Evolutionary conservation across 345 rosid genomes (phyloP).

Genomic region (Mangifera indica): DNA sequence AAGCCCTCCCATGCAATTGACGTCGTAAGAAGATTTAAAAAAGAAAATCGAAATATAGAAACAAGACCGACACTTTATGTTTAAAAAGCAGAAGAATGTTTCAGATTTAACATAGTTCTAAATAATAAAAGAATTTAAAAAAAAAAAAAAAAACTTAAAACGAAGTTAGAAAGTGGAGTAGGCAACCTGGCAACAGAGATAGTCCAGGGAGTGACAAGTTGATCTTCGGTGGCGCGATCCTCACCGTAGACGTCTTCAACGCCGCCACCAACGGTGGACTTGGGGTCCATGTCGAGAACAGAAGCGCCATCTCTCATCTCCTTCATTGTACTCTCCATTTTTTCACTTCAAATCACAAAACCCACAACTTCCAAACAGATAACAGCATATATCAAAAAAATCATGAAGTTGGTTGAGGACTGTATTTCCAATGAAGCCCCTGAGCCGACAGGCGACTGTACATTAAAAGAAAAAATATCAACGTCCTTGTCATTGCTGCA

Average conservation of each 20-base stretch:
- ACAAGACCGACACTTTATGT: neutral
- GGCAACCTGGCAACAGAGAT: slow-evolving; percentile 72
- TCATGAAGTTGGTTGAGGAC: too few relatives aligned
- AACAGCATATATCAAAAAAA: too few relatives aligned
- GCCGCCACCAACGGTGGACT: slow-evolving; percentile 59
- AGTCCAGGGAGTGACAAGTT: slow-evolving; percentile 86
- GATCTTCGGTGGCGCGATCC: slow-evolving; percentile 80
- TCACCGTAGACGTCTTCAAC: slow-evolving; percentile 78
- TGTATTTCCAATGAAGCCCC: too few relatives aligned
- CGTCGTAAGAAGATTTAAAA: too few relatives aligned
- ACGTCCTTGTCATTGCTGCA: neutral
- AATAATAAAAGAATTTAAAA: neutral
- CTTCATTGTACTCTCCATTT: slow-evolving; percentile 61
- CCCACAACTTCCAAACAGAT: neutral
- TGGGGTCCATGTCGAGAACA: slow-evolving; percentile 55
- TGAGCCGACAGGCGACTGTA: neutral
- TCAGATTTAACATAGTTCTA: neutral
- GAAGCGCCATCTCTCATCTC: slow-evolving; percentile 38
- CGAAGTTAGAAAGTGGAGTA: neutral
- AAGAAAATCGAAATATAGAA: neutral
- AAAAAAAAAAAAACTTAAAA: neutral
- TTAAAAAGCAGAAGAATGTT: too few relatives aligned
- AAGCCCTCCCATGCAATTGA: too few relatives aligned
- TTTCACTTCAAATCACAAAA: neutral
- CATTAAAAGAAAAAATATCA: neutral